Percentiles rank a stretch among this genome's conserved stretches.
Conservation (phyloP, 805 yeast species). For the Osmozyma mogii region DNA sequence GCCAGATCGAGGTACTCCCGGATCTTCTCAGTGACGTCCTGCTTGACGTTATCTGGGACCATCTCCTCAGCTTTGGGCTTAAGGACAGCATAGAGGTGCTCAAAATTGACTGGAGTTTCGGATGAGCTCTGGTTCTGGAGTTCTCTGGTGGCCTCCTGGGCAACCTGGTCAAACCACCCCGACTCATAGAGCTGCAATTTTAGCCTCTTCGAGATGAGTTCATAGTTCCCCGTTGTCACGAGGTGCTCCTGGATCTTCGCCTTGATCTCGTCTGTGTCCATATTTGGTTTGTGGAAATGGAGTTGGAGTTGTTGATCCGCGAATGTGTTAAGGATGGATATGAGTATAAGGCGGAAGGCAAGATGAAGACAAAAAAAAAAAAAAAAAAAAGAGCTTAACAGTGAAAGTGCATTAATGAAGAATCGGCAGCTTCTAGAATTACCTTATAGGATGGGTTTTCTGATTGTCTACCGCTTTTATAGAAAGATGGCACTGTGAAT, state of each 20-base stretch:
- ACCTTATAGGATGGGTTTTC: too few species aligned
- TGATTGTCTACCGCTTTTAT: too few species aligned
- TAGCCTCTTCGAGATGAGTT: constrained; percentile 56
- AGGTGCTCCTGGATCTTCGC: constrained; percentile 63
- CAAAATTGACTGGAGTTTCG: constrained; percentile 36
- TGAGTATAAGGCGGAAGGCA: too few species aligned
- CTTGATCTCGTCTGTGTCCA: constrained; percentile 40
- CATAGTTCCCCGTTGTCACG: constrained; percentile 74
- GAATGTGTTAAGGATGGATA: too few species aligned
- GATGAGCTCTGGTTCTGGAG: constrained; percentile 35
- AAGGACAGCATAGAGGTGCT: constrained; percentile 41
- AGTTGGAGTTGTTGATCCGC: too few species aligned
- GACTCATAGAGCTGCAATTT: constrained; percentile 59
- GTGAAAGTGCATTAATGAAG: too few species aligned
- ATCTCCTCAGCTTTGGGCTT: constrained; percentile 62
- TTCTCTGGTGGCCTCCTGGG: constrained; percentile 44
- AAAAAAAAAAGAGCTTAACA: too few species aligned
- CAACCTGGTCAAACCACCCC: constrained; percentile 82
- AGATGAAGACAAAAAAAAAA: too few species aligned
- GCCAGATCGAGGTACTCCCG: constrained; percentile 47
- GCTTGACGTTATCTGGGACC: constrained; percentile 62
- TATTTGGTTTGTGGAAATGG: too few species aligned
- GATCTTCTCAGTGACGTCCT: constrained; percentile 51
- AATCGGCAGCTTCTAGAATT: too few species aligned
- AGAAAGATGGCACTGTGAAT: too few species aligned